These are phyloP conservation scores for Leucosporidium creatinivorum DNA, from an alignment of 768 basidiomycete species.

Conservation along the genomic window DNA sequence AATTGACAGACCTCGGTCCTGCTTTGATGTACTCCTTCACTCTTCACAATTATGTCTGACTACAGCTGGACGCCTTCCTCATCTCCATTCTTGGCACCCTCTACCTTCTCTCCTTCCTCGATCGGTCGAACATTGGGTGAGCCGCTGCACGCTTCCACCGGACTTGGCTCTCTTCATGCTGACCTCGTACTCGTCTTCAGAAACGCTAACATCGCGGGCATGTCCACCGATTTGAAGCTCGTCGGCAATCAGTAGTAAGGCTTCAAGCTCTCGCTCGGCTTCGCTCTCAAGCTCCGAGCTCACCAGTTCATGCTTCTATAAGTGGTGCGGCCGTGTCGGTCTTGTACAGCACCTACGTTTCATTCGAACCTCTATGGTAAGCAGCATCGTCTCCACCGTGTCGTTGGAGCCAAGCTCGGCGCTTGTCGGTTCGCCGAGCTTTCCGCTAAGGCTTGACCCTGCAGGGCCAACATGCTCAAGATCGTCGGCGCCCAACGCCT, in stretches of 20 bases:
- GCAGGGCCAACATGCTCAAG: background rate
- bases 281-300: background rate
- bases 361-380: constrained; percentile 7
- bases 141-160: no score
- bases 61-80: background rate
- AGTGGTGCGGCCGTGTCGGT: no score
- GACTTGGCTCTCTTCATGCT: no score
- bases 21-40: no score
- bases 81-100: background rate
- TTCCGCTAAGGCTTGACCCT: background rate
- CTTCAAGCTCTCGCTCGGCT: background rate
- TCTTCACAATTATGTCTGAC: background rate
- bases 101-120: background rate
- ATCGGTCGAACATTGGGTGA: background rate
- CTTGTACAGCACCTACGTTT: constrained; percentile 1
- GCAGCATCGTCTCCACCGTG: background rate
- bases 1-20: no score
- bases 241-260: background rate
- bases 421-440: no score
- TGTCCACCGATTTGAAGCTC: background rate
- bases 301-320: no score
- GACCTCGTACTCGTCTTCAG: no score
- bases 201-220: constrained; percentile 4
- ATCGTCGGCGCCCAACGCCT: background rate
- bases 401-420: no score